Base-by-base conservation (phyloP, 2,329 filamentous ascomycete species). In the Phialocephala subalpina region DNA sequence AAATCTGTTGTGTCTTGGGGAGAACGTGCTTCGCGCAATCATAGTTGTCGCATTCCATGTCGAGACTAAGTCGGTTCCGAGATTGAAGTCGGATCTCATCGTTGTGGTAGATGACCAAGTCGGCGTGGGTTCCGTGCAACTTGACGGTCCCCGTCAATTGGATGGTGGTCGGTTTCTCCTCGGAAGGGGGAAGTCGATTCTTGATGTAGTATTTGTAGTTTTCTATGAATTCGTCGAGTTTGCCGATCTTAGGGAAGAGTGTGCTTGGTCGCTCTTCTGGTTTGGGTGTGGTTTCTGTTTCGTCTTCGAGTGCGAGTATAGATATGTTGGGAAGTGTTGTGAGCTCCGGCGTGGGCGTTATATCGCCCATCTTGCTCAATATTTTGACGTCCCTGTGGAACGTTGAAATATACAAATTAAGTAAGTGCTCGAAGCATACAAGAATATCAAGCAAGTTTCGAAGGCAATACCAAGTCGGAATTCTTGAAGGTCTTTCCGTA, bases 71-170 rank as follows among this genome's bases (percentile, higher is more conserved):
- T 12, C 62, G n/a, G 35, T 73, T 74, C 2, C 72, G 64, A 22
- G 69, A 69, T 45, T 74, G 71, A 1, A 72, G 27, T 2, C 64
- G 55, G 3, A 73, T 65, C 0, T 25, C 62, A 25, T 73, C 47
- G 27, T 70, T 53, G 20, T 47, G 6, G 14, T 67, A 12, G 18
- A 73, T 58, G 4, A 71, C 67, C 2, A 74, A 59, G n/a, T 74
- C 72, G 2, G 64, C 66, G 36, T 74, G 72, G 1, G 68, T 68
- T 3, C 71, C 71, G 40, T 73, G 71, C 1, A 74, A 68, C 40
- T 74, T 74, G 1, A 74, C 72, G 1, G 70, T 72, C 14, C 72
- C 71, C 1, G 58, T 70, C 6, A 73, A 38, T 1, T 40, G 61
- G 12, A 58, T 20, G n/a, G 36, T 25, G n/a, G 53, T 58, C 9